Conservation (phyloP, 805 yeast species). For the Blastobotrys americana region DNA sequence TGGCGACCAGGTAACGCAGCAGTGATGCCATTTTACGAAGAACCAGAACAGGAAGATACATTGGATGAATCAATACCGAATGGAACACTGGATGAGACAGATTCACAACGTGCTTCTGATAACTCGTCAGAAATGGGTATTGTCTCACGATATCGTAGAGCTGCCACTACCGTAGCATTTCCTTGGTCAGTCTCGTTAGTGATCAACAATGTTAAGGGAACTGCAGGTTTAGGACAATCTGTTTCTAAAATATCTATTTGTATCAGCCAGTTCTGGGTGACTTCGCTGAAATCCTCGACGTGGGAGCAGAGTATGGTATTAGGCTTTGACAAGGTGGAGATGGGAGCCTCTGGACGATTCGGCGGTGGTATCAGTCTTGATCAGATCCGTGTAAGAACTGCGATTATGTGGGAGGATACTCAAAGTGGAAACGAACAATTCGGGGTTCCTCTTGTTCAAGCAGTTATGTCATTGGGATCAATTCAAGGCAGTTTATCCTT, state of each 20-base stretch:
- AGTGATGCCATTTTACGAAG: neutral
- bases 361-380: conserved; percentile 57
- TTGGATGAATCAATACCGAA: neutral
- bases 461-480: conserved; percentile 49
- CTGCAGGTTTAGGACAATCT: conserved; percentile 76
- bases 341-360: conserved; percentile 68
- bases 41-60: conserved; percentile 8
- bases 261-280: conserved; percentile 58
- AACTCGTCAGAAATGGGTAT: conserved; percentile 12
- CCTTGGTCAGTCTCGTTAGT: conserved; percentile 67
- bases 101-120: neutral
- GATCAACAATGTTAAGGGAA: conserved; percentile 44
- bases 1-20: conserved; percentile 49
- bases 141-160: conserved; percentile 43
- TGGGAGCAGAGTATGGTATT: conserved; percentile 66
- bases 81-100: neutral
- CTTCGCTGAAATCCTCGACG: conserved; percentile 55
- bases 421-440: conserved; percentile 33
- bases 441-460: conserved; percentile 59
- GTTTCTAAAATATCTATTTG: conserved; percentile 57
- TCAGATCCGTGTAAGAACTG: conserved; percentile 50
- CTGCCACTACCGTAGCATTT: conserved; percentile 53
- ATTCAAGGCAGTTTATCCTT: conserved; percentile 59
- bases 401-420: conserved; percentile 58
- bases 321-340: conserved; percentile 46